These are phyloP conservation scores for Melanomma pulvis-pyrius DNA, from an alignment of 495 filamentous ascomycete genomes.

Conservation along the genomic window DNA sequence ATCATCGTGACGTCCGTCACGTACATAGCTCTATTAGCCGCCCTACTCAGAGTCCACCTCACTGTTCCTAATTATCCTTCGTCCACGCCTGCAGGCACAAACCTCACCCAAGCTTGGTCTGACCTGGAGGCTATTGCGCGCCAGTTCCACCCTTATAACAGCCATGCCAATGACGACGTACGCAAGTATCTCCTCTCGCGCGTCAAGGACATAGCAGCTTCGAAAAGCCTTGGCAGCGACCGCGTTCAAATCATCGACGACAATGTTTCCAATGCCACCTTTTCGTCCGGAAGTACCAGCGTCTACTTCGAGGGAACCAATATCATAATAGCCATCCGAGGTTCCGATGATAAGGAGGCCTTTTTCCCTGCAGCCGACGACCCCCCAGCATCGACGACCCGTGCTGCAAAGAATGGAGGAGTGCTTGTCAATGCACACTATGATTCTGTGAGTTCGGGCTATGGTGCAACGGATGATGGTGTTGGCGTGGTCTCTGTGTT, in stretches of 20 bases:
- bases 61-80: constrained; percentile 70
- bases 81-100: constrained; percentile 62
- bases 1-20: constrained; percentile 44
- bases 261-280: constrained; percentile 75
- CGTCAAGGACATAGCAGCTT: constrained; percentile 66
- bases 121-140: constrained; percentile 77
- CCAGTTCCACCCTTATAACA: constrained; percentile 87
- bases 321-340: constrained; percentile 87
- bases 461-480: constrained; percentile 91
- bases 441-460: constrained; percentile 90
- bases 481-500: constrained; percentile 83
- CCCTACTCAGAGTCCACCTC: constrained; percentile 71
- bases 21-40: constrained; percentile 47
- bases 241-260: constrained; percentile 51
- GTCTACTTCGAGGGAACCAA: constrained; percentile 93
- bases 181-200: constrained; percentile 74
- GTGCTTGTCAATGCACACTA: constrained; percentile 95
- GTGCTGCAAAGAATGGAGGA: constrained; percentile 65
- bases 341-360: constrained; percentile 67
- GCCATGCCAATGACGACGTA: constrained; percentile 76
- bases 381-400: constrained; percentile 43
- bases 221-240: constrained; percentile 50
- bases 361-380: constrained; percentile 8
- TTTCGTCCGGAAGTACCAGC: constrained; percentile 50
- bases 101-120: constrained; percentile 82